phyloP scores from a whole-genome alignment of 106 monocot species.

The Acanthochlamys bracteata region DNA sequence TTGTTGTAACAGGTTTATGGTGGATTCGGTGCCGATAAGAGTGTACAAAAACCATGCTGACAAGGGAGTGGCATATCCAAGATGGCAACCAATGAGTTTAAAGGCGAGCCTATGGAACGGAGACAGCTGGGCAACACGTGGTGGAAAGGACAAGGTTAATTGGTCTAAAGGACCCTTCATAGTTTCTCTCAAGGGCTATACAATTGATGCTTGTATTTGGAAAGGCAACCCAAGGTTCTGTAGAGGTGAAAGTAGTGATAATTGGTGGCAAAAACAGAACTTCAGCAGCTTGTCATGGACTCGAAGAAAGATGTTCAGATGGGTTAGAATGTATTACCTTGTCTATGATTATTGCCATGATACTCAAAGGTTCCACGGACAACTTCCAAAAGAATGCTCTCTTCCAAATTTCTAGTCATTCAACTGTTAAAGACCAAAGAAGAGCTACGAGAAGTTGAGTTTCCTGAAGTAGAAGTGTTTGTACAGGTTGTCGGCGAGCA shows the following conservation, averaged over 20 bases:
- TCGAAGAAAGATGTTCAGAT: constrained; percentile 55
- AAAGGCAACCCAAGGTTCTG: constrained; percentile 40
- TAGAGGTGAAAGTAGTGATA: constrained; percentile 13
- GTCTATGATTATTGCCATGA: constrained; percentile 63
- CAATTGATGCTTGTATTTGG: constrained; percentile 59
- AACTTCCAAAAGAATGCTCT: constrained; percentile 38
- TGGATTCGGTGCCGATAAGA: constrained; percentile 65
- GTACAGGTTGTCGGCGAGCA: no score
- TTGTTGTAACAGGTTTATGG: constrained; percentile 40
- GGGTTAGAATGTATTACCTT: constrained; percentile 61
- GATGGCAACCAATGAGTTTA: constrained; percentile 51
- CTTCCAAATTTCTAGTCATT: constrained; percentile 20
- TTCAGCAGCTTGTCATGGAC: constrained; percentile 22
- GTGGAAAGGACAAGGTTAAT: constrained; percentile 52
- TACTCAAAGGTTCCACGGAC: constrained; percentile 35
- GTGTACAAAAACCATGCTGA: constrained; percentile 52
- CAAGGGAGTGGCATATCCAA: constrained; percentile 45
- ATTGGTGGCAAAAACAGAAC: constrained; percentile 52
- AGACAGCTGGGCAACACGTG: constrained; percentile 58
- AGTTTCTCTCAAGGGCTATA: constrained; percentile 40
- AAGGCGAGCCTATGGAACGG: constrained; percentile 58
- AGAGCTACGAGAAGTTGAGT: no score
- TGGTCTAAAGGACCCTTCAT: constrained; percentile 61
- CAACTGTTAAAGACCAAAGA: no score
- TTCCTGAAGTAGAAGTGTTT: no score